A percentile compares a stretch with the other conserved stretches of the same genome.
phyloP scores from a whole-genome alignment of 495 filamentous ascomycete species.

The Podospora comata region DNA sequence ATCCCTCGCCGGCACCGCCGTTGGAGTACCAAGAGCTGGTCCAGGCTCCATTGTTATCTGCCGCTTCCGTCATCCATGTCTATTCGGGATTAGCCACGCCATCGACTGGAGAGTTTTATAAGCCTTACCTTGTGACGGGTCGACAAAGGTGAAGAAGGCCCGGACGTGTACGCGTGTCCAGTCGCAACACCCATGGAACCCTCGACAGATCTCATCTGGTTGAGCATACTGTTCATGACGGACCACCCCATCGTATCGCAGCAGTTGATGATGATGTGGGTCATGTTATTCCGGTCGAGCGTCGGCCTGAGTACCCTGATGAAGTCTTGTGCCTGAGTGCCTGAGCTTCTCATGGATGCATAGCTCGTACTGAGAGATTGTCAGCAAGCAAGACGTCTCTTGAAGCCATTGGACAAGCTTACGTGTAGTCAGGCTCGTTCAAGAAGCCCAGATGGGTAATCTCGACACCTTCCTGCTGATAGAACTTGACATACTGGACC shows the following conservation, averaged over 20 bases:
- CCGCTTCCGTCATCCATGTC: slow-evolving; percentile 54
- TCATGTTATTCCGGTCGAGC: slow-evolving; percentile 40
- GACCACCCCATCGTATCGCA: slow-evolving; percentile 54
- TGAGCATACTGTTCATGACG: slow-evolving; percentile 38
- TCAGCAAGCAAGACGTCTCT: neutral
- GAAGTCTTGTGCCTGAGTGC: slow-evolving; percentile 52
- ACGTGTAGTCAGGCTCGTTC: slow-evolving; percentile 48
- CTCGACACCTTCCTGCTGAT: slow-evolving; percentile 44
- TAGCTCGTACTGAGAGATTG: slow-evolving; percentile 37
- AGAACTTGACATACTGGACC: slow-evolving; percentile 50
- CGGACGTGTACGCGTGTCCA: slow-evolving; percentile 46
- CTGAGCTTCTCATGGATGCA: slow-evolving; percentile 43
- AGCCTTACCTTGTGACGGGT: slow-evolving; percentile 29
- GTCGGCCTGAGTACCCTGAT: slow-evolving; percentile 48
- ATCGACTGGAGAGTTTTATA: neutral
- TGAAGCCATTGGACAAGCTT: slow-evolving; percentile 11
- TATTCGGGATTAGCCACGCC: neutral
- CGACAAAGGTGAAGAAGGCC: slow-evolving; percentile 36
- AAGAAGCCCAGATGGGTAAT: slow-evolving; percentile 52
- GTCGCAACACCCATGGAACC: slow-evolving; percentile 42
- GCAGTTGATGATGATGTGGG: slow-evolving; percentile 42
- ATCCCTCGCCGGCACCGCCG: slow-evolving; percentile 48
- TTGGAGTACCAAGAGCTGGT: slow-evolving; percentile 46
- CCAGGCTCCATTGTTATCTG: slow-evolving; percentile 46
- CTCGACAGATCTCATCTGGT: slow-evolving; percentile 42